Conservation (phyloP, 495 filamentous ascomycete genomes). For the Neurospora pannonica region DNA sequence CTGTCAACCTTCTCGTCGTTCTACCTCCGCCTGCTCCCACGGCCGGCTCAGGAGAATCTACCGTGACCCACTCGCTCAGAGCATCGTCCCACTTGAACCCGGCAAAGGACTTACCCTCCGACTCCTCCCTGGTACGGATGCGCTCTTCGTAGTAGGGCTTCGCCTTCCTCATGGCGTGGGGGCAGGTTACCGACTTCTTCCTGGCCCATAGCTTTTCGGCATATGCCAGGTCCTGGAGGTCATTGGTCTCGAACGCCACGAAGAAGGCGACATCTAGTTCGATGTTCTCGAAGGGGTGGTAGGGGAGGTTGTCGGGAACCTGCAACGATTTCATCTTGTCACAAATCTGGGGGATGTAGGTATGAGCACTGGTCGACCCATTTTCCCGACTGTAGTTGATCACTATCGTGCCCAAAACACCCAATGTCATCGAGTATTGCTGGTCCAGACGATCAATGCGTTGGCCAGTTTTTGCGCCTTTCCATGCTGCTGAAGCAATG, state of each 20-base stretch:
- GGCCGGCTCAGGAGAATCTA: conserved; percentile 16
- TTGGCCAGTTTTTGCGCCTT: background rate
- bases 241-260: conserved; percentile 32
- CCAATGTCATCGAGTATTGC: conserved; percentile 19
- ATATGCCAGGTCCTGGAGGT: conserved; percentile 33
- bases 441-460: conserved; percentile 2
- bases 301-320: conserved; percentile 8
- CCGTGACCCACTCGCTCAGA: conserved; percentile 45
- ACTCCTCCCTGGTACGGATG: background rate
- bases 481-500: conserved; percentile 12
- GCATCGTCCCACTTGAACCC: conserved; percentile 44
- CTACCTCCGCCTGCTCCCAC: background rate
- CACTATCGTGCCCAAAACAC: conserved; percentile 13
- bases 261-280: conserved; percentile 26
- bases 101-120: conserved; percentile 10
- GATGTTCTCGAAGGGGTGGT: conserved; percentile 11
- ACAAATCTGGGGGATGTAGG: conserved; percentile 14
- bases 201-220: conserved; percentile 26
- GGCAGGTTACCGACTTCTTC: background rate
- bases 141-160: background rate
- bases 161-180: background rate
- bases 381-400: conserved; percentile 14
- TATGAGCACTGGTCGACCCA: conserved; percentile 1
- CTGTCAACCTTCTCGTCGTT: background rate
- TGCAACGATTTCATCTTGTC: conserved; percentile 15